phyloP scores from a whole-genome alignment of 805 yeast genomes.

The Metschnikowia kofuensis region DNA sequence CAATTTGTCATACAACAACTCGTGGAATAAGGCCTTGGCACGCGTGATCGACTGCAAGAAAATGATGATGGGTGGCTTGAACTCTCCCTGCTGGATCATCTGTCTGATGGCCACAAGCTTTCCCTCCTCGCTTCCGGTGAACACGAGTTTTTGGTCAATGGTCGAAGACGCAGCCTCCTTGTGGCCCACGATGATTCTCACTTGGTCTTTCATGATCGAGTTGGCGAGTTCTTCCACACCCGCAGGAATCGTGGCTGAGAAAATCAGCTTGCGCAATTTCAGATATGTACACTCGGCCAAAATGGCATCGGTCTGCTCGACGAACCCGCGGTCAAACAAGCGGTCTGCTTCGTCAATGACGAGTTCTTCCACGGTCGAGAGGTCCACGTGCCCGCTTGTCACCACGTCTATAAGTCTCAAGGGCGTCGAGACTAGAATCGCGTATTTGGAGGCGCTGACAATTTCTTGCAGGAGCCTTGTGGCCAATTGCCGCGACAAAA shows the following conservation, averaged over 20 bases:
- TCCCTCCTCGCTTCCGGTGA: conserved; percentile 95
- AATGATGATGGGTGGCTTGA: conserved; percentile 89
- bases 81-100: conserved; percentile 76
- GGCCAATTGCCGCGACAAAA: conserved; percentile 70
- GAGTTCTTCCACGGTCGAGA: conserved; percentile 66
- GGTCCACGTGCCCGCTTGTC: conserved; percentile 55
- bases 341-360: conserved; percentile 96
- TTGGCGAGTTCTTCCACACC: conserved; percentile 86
- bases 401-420: conserved; percentile 79
- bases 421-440: conserved; percentile 84
- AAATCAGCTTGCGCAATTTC: conserved; percentile 68
- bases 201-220: conserved; percentile 79
- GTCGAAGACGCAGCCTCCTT: conserved; percentile 87
- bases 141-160: conserved; percentile 79
- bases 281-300: conserved; percentile 55
- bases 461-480: conserved; percentile 62
- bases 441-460: conserved; percentile 62
- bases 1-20: conserved; percentile 82
- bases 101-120: conserved; percentile 88
- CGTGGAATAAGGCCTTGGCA: conserved; percentile 94
- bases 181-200: conserved; percentile 86
- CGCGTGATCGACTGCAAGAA: conserved; percentile 89
- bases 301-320: conserved; percentile 87
- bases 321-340: conserved; percentile 80
- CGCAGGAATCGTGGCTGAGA: conserved; percentile 94